Evolutionary conservation across 202 grass and related monocot genomes (phyloP).

Genomic region (Carex arenaria): DNA sequence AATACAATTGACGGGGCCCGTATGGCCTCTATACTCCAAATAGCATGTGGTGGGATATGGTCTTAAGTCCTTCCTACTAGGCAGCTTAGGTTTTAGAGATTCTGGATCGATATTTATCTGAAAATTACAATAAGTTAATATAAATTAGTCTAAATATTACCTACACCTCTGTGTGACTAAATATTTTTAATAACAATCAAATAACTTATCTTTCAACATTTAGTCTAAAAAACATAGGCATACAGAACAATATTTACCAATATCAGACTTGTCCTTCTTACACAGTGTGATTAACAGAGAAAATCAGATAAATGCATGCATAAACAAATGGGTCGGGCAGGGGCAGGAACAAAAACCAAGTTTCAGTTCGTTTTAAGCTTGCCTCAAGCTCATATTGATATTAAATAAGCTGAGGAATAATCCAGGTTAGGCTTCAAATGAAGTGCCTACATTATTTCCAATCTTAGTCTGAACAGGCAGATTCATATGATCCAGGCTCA

Average conservation of each 20-base stretch:
- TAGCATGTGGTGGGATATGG: constrained; percentile 95
- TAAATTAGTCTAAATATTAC: not conserved
- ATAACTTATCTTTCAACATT: not conserved
- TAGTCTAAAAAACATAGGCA: not conserved
- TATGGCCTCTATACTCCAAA: constrained; percentile 86
- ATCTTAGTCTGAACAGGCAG: not conserved
- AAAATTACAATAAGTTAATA: not conserved
- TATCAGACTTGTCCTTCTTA: not conserved
- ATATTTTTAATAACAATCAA: not conserved
- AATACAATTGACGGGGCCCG: constrained; percentile 62
- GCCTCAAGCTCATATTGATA: not conserved
- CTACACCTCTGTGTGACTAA: not conserved
- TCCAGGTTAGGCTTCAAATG: not conserved
- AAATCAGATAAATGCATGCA: not conserved
- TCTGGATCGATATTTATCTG: constrained; percentile 98
- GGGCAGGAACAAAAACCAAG: not conserved
- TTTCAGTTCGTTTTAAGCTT: not conserved
- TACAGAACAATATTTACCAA: not conserved
- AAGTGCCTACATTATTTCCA: not conserved
- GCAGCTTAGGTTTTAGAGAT: constrained; percentile 85
- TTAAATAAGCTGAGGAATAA: not conserved
- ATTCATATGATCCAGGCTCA: not conserved
- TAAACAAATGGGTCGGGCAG: not conserved
- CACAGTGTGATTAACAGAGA: not conserved
- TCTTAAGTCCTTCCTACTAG: constrained; percentile 91